A percentile compares a stretch with the other conserved stretches of the same genome.
Evolutionary conservation across 805 yeast species (phyloP).

Genomic region (Candida taoyuanica): DNA sequence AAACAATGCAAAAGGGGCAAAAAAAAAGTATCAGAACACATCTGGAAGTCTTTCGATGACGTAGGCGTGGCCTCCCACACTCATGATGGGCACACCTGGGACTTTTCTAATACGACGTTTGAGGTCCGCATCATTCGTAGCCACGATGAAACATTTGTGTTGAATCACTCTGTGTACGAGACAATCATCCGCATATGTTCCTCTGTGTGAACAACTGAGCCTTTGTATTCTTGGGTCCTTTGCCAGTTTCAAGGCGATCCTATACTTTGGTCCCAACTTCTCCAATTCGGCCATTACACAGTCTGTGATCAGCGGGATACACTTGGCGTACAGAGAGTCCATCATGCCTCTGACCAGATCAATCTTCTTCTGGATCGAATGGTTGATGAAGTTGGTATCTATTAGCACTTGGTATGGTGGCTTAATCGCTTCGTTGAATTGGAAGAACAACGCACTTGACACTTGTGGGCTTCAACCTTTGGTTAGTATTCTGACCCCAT

Average conservation of each 20-base stretch:
- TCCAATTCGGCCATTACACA: slow-evolving; percentile 98
- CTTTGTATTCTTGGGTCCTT: slow-evolving; percentile 89
- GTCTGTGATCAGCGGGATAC: slow-evolving; percentile 93
- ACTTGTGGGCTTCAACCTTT: slow-evolving; percentile 65
- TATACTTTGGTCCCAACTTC: slow-evolving; percentile 88
- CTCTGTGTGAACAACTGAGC: slow-evolving; percentile 85
- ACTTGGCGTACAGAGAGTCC: slow-evolving; percentile 92
- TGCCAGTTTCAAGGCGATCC: slow-evolving; percentile 90
- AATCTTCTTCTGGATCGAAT: slow-evolving; percentile 91
- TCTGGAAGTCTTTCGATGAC: slow-evolving; percentile 94
- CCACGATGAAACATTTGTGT: slow-evolving; percentile 95
- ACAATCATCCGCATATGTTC: slow-evolving; percentile 98
- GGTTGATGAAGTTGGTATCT: slow-evolving; percentile 96
- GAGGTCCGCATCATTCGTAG: slow-evolving; percentile 96
- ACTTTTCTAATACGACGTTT: slow-evolving; percentile 92
- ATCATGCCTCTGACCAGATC: slow-evolving; percentile 95
- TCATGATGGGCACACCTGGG: slow-evolving; percentile 96
- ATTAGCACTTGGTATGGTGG: slow-evolving; percentile 97
- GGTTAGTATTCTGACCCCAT: slow-evolving; percentile 3
- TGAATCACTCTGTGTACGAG: slow-evolving; percentile 88
- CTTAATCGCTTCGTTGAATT: slow-evolving; percentile 86
- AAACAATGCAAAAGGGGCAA: slow-evolving; percentile 6
- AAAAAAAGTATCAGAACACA: slow-evolving; percentile 48
- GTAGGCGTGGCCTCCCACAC: slow-evolving; percentile 91
- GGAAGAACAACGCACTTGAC: slow-evolving; percentile 91